Evolutionary conservation across 371 early-diverging fungal species (phyloP).

Genomic region (Mucor racemosus): DNA sequence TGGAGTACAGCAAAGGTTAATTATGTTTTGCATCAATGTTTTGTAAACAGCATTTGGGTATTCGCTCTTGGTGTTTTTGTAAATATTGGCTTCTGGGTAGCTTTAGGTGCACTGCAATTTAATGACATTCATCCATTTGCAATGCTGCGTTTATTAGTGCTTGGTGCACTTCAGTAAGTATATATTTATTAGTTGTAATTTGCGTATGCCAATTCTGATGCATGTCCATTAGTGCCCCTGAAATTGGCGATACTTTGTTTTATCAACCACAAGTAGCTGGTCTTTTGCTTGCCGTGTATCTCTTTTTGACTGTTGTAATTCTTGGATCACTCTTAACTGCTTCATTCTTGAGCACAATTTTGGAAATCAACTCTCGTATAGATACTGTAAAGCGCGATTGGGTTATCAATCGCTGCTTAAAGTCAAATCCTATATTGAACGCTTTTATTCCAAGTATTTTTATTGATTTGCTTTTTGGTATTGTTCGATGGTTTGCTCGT

Average conservation of each 20-base stretch:
- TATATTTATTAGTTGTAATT: no score
- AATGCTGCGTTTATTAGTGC: slow-evolving; percentile 36
- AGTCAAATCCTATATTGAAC: slow-evolving; percentile 18
- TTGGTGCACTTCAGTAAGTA: slow-evolving; percentile 58
- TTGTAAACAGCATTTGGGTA: slow-evolving; percentile 40
- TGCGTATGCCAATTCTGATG: neutral
- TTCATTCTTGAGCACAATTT: slow-evolving; percentile 44
- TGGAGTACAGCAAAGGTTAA: slow-evolving; percentile 39
- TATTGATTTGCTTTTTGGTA: slow-evolving; percentile 37
- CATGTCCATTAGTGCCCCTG: slow-evolving; percentile 39
- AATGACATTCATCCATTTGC: slow-evolving; percentile 33
- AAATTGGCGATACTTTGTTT: slow-evolving; percentile 41
- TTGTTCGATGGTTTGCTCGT: slow-evolving; percentile 14
- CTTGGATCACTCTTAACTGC: slow-evolving; percentile 39
- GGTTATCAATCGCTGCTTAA: slow-evolving; percentile 23
- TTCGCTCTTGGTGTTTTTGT: slow-evolving; percentile 25
- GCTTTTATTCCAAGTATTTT: slow-evolving; percentile 33
- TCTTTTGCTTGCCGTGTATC: slow-evolving; percentile 36
- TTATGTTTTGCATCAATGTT: slow-evolving; percentile 35
- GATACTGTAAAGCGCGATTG: slow-evolving; percentile 28
- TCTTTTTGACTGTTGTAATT: slow-evolving; percentile 39
- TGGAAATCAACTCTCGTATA: slow-evolving; percentile 27
- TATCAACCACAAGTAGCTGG: slow-evolving; percentile 42
- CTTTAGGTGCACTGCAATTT: slow-evolving; percentile 43
- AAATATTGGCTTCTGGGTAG: slow-evolving; percentile 45